These are phyloP conservation scores for Penicillium desertorum DNA, from an alignment of 495 filamentous ascomycete species.

Conservation along the genomic window DNA sequence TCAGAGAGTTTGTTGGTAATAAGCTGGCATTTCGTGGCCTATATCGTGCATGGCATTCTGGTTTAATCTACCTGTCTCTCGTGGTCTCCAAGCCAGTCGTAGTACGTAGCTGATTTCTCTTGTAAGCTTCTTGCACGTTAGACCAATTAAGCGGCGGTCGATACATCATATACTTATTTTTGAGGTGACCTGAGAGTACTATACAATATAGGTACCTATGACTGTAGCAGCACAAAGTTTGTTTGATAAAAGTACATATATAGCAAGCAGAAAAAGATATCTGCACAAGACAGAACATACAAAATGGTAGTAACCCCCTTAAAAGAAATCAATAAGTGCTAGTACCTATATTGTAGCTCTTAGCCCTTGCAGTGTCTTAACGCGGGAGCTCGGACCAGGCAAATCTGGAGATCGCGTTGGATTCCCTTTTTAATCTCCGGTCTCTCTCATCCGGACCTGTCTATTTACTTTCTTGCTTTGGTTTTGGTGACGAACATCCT, in stretches of 20 bases:
- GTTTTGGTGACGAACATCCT: too few species aligned
- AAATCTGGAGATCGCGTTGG: constrained; percentile 44
- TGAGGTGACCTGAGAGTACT: neutral
- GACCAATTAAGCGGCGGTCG: neutral
- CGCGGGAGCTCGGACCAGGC: constrained; percentile 43
- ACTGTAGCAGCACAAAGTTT: too few species aligned
- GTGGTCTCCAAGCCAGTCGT: neutral
- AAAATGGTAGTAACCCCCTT: neutral
- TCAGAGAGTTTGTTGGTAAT: too few species aligned
- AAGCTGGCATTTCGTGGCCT: neutral
- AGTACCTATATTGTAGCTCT: neutral
- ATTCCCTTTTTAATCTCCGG: constrained; percentile 27
- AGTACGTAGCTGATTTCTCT: neutral
- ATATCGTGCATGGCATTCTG: neutral
- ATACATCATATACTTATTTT: neutral
- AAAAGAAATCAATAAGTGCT: neutral
- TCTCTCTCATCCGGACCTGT: constrained; percentile 10
- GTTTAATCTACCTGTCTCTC: neutral
- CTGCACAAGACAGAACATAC: neutral
- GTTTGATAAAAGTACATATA: neutral
- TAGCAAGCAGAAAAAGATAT: neutral
- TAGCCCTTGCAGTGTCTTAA: neutral
- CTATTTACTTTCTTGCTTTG: neutral
- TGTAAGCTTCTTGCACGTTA: neutral
- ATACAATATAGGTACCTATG: too few species aligned